Percentiles rank a stretch among this genome's conserved stretches.
phyloP scores from a whole-genome alignment of 495 filamentous ascomycete genomes.

The Penicillium odoratum region DNA sequence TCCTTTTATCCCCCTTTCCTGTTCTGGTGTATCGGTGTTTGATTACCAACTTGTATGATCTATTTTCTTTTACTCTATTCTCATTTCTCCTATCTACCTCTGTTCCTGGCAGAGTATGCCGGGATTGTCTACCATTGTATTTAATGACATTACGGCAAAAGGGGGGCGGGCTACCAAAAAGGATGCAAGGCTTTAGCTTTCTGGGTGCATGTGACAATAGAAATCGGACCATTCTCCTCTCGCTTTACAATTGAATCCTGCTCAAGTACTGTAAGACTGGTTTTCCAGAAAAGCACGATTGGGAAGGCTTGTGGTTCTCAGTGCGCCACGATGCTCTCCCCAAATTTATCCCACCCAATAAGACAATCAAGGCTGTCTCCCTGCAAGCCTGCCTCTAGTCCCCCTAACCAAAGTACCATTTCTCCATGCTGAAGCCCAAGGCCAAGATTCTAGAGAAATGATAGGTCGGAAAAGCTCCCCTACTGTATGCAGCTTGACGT shows the following conservation, averaged over 20 bases:
- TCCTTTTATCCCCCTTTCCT: constrained; percentile 25
- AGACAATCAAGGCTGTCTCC: constrained; percentile 12
- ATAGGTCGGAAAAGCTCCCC: constrained; percentile 9
- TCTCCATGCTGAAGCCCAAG: neutral
- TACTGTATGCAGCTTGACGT: neutral
- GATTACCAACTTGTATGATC: constrained; percentile 32
- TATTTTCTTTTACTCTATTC: constrained; percentile 26
- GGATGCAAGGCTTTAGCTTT: constrained; percentile 39
- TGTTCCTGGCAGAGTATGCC: constrained; percentile 21
- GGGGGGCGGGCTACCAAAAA: constrained; percentile 39
- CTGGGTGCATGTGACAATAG: constrained; percentile 49
- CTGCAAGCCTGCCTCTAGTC: constrained; percentile 13
- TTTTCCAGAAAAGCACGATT: constrained; percentile 10
- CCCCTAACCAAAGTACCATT: neutral
- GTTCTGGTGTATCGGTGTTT: constrained; percentile 45
- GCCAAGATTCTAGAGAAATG: neutral
- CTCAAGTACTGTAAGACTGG: neutral
- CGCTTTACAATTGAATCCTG: constrained; percentile 22
- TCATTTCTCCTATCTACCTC: constrained; percentile 40
- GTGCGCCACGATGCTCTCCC: constrained; percentile 9
- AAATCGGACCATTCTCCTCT: constrained; percentile 51
- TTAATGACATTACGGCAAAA: constrained; percentile 50
- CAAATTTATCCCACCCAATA: constrained; percentile 8
- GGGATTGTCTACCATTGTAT: constrained; percentile 46
- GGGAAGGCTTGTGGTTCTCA: constrained; percentile 3